Evolutionary conservation across 495 filamentous ascomycete species (phyloP).

Genomic region (Aspergillus coremiiformis): DNA sequence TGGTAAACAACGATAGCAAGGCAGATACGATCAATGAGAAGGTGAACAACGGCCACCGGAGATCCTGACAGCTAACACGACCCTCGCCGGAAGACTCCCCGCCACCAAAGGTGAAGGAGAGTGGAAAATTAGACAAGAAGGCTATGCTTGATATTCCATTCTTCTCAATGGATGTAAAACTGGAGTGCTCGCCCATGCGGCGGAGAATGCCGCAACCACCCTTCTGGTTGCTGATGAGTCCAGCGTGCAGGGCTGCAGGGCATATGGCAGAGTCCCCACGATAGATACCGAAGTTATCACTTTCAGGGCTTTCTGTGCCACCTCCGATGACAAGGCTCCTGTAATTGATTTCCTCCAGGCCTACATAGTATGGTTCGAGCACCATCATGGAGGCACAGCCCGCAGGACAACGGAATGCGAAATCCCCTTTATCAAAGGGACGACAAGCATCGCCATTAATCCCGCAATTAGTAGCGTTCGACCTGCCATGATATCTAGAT

Average conservation of each 20-base stretch:
- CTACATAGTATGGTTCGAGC: constrained; percentile 64
- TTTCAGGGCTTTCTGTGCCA: constrained; percentile 35
- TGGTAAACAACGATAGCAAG: constrained; percentile 58
- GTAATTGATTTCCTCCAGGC: constrained; percentile 59
- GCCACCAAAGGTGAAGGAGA: constrained; percentile 53
- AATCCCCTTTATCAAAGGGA: constrained; percentile 58
- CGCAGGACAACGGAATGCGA: constrained; percentile 69
- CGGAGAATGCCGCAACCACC: constrained; percentile 70
- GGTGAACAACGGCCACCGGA: constrained; percentile 59
- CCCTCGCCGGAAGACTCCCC: constrained; percentile 15
- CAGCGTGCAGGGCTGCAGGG: constrained; percentile 65
- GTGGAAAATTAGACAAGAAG: constrained; percentile 64
- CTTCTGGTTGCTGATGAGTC: constrained; percentile 51
- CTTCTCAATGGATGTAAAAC: constrained; percentile 43
- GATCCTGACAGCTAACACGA: constrained; percentile 48
- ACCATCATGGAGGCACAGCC: constrained; percentile 56
- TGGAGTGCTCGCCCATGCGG: constrained; percentile 50
- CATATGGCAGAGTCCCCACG: constrained; percentile 75
- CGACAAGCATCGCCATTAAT: constrained; percentile 63
- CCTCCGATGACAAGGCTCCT: constrained; percentile 62
- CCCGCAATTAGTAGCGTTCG: constrained; percentile 55
- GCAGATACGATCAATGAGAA: constrained; percentile 57
- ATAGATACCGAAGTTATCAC: constrained; percentile 45
- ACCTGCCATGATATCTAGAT: constrained; percentile 16
- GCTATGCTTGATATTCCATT: constrained; percentile 58